Percentiles rank a stretch among this genome's conserved stretches.
Evolutionary conservation across 176 grass and related monocot species (phyloP).

Genomic region (Aechmea fasciata): DNA sequence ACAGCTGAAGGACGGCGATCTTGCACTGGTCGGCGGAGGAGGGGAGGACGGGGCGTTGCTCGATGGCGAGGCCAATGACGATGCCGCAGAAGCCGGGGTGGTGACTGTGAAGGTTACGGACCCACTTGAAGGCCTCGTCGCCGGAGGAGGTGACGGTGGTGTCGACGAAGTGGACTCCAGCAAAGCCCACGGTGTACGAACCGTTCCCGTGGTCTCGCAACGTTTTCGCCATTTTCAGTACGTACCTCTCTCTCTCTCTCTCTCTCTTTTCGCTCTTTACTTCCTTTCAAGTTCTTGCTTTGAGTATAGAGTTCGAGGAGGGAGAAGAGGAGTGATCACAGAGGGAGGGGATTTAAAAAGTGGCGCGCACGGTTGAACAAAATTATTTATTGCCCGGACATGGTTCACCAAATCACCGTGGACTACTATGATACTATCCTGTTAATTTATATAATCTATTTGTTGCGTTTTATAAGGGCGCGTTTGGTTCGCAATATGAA

Average conservation of each 20-base stretch:
- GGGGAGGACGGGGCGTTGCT: slow-evolving; percentile 52
- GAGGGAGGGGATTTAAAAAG: too few species aligned
- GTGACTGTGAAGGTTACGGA: slow-evolving; percentile 11
- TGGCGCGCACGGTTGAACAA: too few species aligned
- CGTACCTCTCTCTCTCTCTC: slow-evolving; percentile 13
- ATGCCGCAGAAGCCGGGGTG: slow-evolving; percentile 12
- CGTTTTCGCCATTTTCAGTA: not conserved
- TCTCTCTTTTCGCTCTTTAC: not conserved
- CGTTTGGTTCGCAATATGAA: too few species aligned
- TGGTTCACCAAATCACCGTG: too few species aligned
- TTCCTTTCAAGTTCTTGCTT: not conserved
- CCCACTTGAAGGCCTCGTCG: not conserved
- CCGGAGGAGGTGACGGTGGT: slow-evolving; percentile 20
- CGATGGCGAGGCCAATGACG: slow-evolving; percentile 28
- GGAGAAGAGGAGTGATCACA: too few species aligned
- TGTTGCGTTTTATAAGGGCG: too few species aligned
- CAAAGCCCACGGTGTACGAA: slow-evolving; percentile 14
- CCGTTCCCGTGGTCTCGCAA: not conserved
- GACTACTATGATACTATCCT: too few species aligned
- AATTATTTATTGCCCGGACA: too few species aligned
- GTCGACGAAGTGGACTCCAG: not conserved
- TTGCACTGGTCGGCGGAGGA: not conserved
- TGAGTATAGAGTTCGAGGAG: not conserved
- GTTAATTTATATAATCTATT: too few species aligned
- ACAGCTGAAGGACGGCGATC: slow-evolving; percentile 45